Conservation (phyloP, 2,329 filamentous ascomycete species). For the Fusarium robinianum region DNA sequence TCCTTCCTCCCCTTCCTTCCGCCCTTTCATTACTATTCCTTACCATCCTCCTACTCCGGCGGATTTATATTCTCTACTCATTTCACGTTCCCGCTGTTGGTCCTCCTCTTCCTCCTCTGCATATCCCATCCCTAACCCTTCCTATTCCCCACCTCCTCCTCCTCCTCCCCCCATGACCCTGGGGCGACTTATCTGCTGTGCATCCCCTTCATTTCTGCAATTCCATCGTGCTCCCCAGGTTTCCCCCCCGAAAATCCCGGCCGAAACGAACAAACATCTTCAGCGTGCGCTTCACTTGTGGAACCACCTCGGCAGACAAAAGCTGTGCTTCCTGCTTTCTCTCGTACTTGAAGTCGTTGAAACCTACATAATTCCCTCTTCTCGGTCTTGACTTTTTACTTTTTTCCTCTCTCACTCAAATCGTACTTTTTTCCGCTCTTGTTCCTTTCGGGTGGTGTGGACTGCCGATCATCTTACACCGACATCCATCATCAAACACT, state of each 20-base stretch:
- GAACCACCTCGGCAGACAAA: constrained; percentile 25
- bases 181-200: constrained; percentile 17
- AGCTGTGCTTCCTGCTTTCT: constrained; percentile 36
- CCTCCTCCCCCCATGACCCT: constrained; percentile 1
- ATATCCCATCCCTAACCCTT: constrained; percentile 7
- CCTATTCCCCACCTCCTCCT: constrained; percentile 9
- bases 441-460: too few species aligned
- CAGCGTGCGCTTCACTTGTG: constrained; percentile 31
- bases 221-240: constrained; percentile 9
- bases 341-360: constrained; percentile 14
- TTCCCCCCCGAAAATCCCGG: constrained; percentile 4
- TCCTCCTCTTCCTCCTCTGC: constrained; percentile 2
- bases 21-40: too few species aligned
- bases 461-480: neutral
- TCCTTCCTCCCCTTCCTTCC: too few species aligned
- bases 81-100: constrained; percentile 1
- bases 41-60: constrained; percentile 2
- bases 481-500: neutral
- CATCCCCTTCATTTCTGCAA: constrained; percentile 23
- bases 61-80: constrained; percentile 2
- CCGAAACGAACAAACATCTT: constrained; percentile 22
- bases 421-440: constrained; percentile 1
- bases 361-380: constrained; percentile 15
- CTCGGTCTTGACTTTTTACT: constrained; percentile 6
- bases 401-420: constrained; percentile 3